Evolutionary conservation across 2,329 filamentous ascomycete genomes (phyloP).

Genomic region (Colletotrichum sp.): DNA sequence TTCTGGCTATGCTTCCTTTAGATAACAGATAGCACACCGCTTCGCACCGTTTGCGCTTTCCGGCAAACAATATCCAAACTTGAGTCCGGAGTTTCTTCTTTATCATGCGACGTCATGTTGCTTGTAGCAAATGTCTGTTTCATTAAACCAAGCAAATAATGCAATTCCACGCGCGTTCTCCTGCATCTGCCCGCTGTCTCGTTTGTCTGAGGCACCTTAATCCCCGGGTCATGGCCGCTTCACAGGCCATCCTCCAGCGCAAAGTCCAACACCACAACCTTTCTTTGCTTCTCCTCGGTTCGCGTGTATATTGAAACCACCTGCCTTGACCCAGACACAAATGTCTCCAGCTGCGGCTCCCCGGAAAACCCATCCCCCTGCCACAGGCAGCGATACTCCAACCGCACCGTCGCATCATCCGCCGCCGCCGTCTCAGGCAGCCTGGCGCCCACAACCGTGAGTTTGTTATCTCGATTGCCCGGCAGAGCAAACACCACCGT

Average conservation of each 20-base stretch:
- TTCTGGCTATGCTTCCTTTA: not conserved
- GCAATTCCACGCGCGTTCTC: not conserved
- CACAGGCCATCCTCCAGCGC: not conserved
- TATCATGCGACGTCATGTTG: not conserved
- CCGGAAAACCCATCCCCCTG: constrained; percentile 9
- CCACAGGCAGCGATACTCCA: constrained; percentile 7
- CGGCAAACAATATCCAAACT: not conserved
- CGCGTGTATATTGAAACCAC: constrained; percentile 12
- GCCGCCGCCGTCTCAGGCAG: not conserved
- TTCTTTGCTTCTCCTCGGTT: constrained; percentile 13
- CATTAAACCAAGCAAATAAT: not conserved
- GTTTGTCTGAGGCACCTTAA: not conserved
- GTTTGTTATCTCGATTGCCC: constrained; percentile 6
- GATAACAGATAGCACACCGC: not conserved
- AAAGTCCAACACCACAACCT: constrained; percentile 14
- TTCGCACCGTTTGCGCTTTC: not conserved
- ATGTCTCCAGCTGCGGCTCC: constrained; percentile 14
- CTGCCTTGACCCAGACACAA: not conserved
- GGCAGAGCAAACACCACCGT: constrained; percentile 13
- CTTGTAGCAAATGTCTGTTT: not conserved
- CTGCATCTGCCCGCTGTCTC: not conserved
- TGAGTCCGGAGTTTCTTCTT: not conserved
- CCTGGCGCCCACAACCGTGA: not conserved
- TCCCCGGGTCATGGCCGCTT: not conserved
- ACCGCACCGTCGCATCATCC: not conserved